Evolutionary conservation across 306 rosid genomes (phyloP).

Genomic region (Echinosophora koreensis): DNA sequence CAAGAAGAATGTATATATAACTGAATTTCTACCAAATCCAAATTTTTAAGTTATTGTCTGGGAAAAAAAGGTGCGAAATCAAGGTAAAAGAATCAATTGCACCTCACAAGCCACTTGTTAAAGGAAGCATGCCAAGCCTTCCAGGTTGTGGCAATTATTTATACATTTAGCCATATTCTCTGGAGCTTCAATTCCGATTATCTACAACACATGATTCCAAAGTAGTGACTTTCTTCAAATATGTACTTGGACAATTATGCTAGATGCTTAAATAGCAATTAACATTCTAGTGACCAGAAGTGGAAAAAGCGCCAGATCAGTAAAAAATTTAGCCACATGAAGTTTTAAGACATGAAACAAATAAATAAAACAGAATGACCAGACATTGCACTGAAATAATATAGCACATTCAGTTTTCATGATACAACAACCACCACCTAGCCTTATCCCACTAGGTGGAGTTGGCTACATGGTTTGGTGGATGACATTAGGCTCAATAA

Average conservation of each 20-base stretch:
- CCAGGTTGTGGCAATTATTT: constrained; percentile 87
- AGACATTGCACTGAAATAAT: constrained; percentile 16
- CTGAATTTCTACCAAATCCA: constrained; percentile 55
- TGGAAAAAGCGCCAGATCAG: constrained; percentile 94
- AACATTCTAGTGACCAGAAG: constrained; percentile 92
- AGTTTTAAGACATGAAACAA: constrained; percentile 84
- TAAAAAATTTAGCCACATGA: constrained; percentile 95
- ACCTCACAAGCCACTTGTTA: constrained; percentile 99
- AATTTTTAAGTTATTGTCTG: constrained; percentile 22
- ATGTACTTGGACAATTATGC: constrained; percentile 4
- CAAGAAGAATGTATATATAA: constrained; percentile 93
- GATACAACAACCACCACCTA: constrained; percentile 16
- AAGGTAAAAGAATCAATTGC: constrained; percentile 42
- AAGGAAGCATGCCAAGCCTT: constrained; percentile 98
- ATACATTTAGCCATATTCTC: constrained; percentile 98
- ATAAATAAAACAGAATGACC: constrained; percentile 38
- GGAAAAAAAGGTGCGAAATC: constrained; percentile 31
- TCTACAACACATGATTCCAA: constrained; percentile 54
- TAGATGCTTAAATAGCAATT: constrained; percentile 42
- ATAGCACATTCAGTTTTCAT: constrained; percentile 34
- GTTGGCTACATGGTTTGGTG: constrained; percentile 11
- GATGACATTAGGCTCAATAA: constrained; percentile 8
- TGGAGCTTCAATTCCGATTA: constrained; percentile 87
- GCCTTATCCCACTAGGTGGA: constrained; percentile 31
- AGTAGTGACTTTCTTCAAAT: constrained; percentile 37